phyloP scores from a whole-genome alignment of 2,329 filamentous ascomycete species.

The Ascochyta viciae-villosae region DNA sequence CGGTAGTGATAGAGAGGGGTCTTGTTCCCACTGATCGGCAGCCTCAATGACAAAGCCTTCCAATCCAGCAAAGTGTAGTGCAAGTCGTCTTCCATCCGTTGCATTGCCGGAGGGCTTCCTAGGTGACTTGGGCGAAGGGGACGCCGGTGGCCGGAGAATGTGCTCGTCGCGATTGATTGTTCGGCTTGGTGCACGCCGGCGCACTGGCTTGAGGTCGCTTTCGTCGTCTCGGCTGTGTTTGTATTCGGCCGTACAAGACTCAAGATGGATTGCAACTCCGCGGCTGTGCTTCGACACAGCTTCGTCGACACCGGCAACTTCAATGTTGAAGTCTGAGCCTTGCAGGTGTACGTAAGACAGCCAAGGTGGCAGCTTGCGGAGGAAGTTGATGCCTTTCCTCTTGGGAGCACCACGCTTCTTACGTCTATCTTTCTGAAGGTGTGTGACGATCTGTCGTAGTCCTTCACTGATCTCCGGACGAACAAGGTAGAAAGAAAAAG shows the following conservation, averaged over 20 bases:
- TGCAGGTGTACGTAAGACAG: constrained; percentile 83
- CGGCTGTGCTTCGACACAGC: constrained; percentile 82
- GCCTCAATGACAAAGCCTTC: constrained; percentile 93
- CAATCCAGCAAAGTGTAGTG: constrained; percentile 80
- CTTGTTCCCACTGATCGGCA: constrained; percentile 80
- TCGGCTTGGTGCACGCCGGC: constrained; percentile 76
- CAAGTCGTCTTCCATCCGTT: constrained; percentile 81
- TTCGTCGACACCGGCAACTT: constrained; percentile 87
- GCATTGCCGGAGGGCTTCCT: constrained; percentile 55
- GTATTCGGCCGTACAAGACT: constrained; percentile 89
- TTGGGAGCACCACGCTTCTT: constrained; percentile 48
- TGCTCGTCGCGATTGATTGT: constrained; percentile 66
- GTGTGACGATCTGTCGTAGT: constrained; percentile 86
- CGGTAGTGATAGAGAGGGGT: constrained; percentile 86
- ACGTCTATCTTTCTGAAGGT: constrained; percentile 66
- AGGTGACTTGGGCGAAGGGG: constrained; percentile 57
- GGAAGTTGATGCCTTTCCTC: constrained; percentile 61
- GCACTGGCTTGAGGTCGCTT: constrained; percentile 62
- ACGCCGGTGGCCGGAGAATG: constrained; percentile 61
- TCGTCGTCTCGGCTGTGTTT: constrained; percentile 78
- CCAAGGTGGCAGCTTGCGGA: constrained; percentile 84
- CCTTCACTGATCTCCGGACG: constrained; percentile 92
- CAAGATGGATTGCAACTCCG: constrained; percentile 84
- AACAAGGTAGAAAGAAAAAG: constrained; percentile 87
- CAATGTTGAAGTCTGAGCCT: constrained; percentile 86